Conservation (phyloP, 176 grass and related monocot genomes). For the Dactylis glomerata region DNA sequence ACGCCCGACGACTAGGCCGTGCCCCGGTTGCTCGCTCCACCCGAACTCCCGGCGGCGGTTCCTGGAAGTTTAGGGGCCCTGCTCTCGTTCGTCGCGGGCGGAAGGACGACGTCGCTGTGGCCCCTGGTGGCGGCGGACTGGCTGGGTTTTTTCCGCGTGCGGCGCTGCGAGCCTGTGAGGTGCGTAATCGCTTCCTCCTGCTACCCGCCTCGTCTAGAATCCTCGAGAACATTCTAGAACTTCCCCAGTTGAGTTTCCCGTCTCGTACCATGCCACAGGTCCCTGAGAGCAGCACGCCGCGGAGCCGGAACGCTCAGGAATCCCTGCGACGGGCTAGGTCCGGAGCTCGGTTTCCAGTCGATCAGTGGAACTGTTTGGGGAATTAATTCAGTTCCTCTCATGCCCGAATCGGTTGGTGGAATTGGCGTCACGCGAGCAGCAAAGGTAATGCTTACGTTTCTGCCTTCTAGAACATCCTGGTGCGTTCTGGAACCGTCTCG, state of each 20-base stretch:
- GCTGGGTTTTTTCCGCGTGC: not conserved
- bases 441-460: not conserved
- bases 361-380: not conserved
- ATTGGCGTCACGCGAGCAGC: not conserved
- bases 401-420: not conserved
- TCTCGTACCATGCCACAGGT: conserved; percentile 16
- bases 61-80: not conserved
- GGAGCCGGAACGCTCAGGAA: not conserved
- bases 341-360: not conserved
- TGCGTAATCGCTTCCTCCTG: not conserved
- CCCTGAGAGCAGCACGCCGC: not conserved
- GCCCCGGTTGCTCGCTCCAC: not conserved
- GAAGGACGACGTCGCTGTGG: not conserved
- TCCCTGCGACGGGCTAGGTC: conserved; percentile 3
- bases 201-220: not conserved
- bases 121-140: not conserved
- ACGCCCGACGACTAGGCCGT: not conserved
- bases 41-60: not conserved
- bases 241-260: not conserved
- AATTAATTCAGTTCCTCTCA: not conserved
- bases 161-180: not conserved
- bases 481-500: not conserved
- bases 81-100: not conserved
- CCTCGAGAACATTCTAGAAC: not conserved
- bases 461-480: not conserved